Percentiles rank a stretch among this genome's conserved stretches.
These are phyloP conservation scores for Gossypium thurberi DNA, from an alignment of 345 rosid species.

Conservation along the genomic window DNA sequence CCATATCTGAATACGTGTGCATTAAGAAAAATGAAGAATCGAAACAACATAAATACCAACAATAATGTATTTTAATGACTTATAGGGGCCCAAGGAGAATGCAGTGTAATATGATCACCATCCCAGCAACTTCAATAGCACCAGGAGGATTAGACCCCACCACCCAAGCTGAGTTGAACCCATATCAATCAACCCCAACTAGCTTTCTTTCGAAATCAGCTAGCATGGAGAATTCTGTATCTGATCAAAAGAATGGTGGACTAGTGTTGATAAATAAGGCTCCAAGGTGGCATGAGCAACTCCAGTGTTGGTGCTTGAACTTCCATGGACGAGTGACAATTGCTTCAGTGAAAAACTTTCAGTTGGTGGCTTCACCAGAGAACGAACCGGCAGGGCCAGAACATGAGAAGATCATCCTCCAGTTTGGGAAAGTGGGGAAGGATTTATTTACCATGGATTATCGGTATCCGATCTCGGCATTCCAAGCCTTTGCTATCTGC, in stretches of 20 bases:
- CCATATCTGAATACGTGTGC: background rate
- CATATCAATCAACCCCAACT: conserved; percentile 29
- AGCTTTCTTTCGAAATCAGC: conserved; percentile 43
- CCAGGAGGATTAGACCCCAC: conserved; percentile 47
- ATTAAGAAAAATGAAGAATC: background rate
- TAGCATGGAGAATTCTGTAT: conserved; percentile 20
- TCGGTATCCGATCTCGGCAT: conserved; percentile 63
- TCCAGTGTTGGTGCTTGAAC: conserved; percentile 77
- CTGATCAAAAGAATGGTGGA: conserved; percentile 29
- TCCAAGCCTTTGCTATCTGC: conserved; percentile 77
- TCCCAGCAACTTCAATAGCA: conserved; percentile 43
- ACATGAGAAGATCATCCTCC: conserved; percentile 56
- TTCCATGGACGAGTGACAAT: conserved; percentile 74
- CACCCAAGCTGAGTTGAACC: conserved; percentile 32
- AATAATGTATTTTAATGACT: background rate
- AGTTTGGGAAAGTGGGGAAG: conserved; percentile 75
- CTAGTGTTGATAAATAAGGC: conserved; percentile 58
- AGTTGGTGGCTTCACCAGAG: conserved; percentile 51
- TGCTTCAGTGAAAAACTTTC: conserved; percentile 78
- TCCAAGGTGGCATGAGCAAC: conserved; percentile 84
- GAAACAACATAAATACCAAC: background rate
- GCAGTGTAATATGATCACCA: conserved; percentile 50
- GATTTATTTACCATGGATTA: conserved; percentile 80
- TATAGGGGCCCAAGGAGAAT: conserved; percentile 79
- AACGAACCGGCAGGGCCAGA: conserved; percentile 35